Evolutionary conservation across 202 grass and related monocot genomes (phyloP).

Genomic region (Dendrocalamus latiflorus): DNA sequence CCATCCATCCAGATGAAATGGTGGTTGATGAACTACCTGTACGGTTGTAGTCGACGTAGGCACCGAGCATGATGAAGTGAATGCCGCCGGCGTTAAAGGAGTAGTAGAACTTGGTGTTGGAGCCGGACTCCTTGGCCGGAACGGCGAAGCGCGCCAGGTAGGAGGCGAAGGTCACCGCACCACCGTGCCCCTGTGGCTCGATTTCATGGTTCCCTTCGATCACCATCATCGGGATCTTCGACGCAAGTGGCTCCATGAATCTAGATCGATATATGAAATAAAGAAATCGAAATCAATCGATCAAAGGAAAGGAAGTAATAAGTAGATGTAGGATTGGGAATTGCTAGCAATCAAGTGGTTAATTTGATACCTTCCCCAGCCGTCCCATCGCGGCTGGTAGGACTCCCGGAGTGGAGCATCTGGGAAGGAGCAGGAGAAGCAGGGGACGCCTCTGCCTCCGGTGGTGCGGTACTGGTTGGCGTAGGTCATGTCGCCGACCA

Average conservation of each 20-base stretch:
- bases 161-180: slow-evolving; percentile 55
- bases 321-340: too few species aligned
- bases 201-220: slow-evolving; percentile 96
- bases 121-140: slow-evolving; percentile 63
- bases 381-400: slow-evolving; percentile 88
- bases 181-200: slow-evolving; percentile 69
- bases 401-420: slow-evolving; percentile 74
- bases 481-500: slow-evolving; percentile 79
- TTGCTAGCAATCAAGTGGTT: too few species aligned
- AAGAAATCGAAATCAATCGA: not conserved
- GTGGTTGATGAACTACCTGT: slow-evolving; percentile 34
- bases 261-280: too few species aligned
- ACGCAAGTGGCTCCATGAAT: slow-evolving; percentile 78
- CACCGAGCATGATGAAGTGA: slow-evolving; percentile 84
- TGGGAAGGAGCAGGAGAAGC: slow-evolving; percentile 85
- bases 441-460: slow-evolving; percentile 60
- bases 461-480: slow-evolving; percentile 84
- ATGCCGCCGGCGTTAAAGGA: slow-evolving; percentile 82
- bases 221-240: slow-evolving; percentile 77
- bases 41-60: slow-evolving; percentile 73
- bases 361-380: slow-evolving; percentile 65
- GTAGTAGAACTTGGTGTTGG: slow-evolving; percentile 75
- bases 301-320: not conserved
- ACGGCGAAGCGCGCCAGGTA: slow-evolving; percentile 77
- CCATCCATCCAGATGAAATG: not conserved